A percentile compares a stretch with the other conserved stretches of the same genome.
phyloP scores from a whole-genome alignment of 306 rosid species.

The Fragaria nilgerrensis region DNA sequence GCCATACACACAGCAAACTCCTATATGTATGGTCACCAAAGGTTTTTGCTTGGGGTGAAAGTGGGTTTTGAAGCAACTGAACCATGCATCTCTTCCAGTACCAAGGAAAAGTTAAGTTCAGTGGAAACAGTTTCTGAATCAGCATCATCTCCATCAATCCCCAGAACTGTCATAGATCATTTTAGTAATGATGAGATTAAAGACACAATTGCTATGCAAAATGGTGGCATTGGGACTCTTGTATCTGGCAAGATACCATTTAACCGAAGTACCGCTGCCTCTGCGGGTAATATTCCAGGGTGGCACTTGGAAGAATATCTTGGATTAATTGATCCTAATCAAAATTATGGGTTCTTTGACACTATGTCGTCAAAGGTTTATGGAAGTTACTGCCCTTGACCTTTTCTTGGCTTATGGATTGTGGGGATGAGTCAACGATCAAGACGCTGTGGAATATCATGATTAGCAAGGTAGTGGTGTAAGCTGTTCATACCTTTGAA shows the following conservation, averaged over 20 bases:
- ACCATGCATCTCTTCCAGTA: too few species aligned
- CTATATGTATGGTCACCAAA: slow-evolving; percentile 24
- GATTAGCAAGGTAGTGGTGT: background rate
- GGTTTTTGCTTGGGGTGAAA: slow-evolving; percentile 36
- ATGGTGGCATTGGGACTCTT: background rate
- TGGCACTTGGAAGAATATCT: slow-evolving; percentile 6
- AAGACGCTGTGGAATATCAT: background rate
- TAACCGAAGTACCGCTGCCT: background rate
- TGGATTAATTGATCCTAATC: slow-evolving; percentile 9
- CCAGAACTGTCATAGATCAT: background rate
- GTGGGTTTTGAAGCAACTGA: slow-evolving; percentile 36
- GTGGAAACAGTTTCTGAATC: background rate
- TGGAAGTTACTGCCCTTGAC: background rate
- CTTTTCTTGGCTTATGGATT: background rate
- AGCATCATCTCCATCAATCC: background rate
- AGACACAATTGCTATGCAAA: background rate
- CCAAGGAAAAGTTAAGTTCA: background rate
- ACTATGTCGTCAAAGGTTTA: background rate
- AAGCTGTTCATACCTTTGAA: background rate
- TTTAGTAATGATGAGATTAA: background rate
- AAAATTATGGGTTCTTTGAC: slow-evolving; percentile 5
- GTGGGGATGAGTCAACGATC: background rate
- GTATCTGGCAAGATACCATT: background rate
- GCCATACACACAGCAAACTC: slow-evolving; percentile 36
- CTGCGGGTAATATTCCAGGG: background rate